Evolutionary conservation across 352 stramenopile species (phyloP).

Genomic region (Phytophthora vignae): DNA sequence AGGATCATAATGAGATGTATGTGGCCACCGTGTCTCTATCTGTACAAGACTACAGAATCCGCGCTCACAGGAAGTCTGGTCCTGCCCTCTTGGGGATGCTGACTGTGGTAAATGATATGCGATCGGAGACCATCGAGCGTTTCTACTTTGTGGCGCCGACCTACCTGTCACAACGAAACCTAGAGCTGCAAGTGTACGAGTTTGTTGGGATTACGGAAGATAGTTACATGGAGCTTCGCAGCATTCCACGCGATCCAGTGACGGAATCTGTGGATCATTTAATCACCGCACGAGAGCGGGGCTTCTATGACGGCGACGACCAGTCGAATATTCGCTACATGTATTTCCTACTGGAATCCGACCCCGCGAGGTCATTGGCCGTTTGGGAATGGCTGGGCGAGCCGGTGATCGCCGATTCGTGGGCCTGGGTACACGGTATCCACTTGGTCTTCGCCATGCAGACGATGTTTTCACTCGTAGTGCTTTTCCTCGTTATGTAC

Average conservation of each 20-base stretch:
- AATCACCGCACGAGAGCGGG: background rate
- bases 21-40: background rate
- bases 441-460: constrained; percentile 37
- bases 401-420: constrained; percentile 26
- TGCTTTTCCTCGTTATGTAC: constrained; percentile 34
- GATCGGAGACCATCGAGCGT: background rate
- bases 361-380: background rate
- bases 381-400: constrained; percentile 14
- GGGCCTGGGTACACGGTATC: constrained; percentile 42
- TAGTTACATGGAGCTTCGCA: background rate
- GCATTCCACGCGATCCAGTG: background rate
- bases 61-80: background rate
- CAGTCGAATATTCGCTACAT: background rate
- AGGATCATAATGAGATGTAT: background rate
- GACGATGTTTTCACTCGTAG: constrained; percentile 27
- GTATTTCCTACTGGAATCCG: background rate
- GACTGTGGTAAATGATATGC: background rate
- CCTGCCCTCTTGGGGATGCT: background rate
- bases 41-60: background rate
- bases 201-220: background rate
- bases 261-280: background rate
- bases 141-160: background rate
- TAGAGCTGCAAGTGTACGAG: background rate
- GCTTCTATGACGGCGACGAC: background rate
- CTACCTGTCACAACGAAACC: background rate